Conservation (phyloP, 768 basidiomycete genomes). For the Suillus ampliporus region DNA sequence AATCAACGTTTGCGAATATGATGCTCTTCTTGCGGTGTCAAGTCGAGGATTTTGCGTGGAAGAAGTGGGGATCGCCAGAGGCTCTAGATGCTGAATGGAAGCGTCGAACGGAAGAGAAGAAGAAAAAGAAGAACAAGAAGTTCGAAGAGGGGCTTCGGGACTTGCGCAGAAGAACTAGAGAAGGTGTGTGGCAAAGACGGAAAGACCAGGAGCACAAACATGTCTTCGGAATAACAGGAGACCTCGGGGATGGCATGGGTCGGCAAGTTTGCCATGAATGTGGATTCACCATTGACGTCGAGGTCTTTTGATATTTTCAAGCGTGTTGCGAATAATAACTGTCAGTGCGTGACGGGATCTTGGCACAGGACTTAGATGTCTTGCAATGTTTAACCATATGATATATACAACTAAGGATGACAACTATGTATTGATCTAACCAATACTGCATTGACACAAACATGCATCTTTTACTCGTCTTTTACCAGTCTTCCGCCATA, state of each 20-base stretch:
- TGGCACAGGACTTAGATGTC: background rate
- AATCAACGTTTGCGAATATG: conserved; percentile 97
- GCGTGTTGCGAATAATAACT: background rate
- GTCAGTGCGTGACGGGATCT: background rate
- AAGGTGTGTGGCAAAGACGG: conserved; percentile 87
- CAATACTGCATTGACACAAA: no score
- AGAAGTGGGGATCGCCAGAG: conserved; percentile 97
- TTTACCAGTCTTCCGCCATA: no score
- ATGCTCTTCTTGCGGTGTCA: conserved; percentile 96
- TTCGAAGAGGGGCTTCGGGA: conserved; percentile 91
- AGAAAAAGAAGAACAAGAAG: conserved; percentile 90
- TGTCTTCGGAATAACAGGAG: conserved; percentile 68
- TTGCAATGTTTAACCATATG: background rate
- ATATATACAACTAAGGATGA: no score
- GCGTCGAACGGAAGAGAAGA: conserved; percentile 78
- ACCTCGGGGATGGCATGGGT: conserved; percentile 56
- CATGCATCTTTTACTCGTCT: background rate
- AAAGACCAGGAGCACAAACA: conserved; percentile 91
- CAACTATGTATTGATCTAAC: no score
- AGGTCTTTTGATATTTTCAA: conserved; percentile 60
- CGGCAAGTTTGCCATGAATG: conserved; percentile 86
- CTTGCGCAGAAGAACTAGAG: conserved; percentile 81
- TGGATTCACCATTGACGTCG: conserved; percentile 90
- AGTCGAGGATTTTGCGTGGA: conserved; percentile 96
- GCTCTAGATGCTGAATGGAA: conserved; percentile 90